A percentile compares a stretch with the other conserved stretches of the same genome.
Conservation (phyloP, 805 yeast species). For the Tetrapisispora namnaoensis region DNA sequence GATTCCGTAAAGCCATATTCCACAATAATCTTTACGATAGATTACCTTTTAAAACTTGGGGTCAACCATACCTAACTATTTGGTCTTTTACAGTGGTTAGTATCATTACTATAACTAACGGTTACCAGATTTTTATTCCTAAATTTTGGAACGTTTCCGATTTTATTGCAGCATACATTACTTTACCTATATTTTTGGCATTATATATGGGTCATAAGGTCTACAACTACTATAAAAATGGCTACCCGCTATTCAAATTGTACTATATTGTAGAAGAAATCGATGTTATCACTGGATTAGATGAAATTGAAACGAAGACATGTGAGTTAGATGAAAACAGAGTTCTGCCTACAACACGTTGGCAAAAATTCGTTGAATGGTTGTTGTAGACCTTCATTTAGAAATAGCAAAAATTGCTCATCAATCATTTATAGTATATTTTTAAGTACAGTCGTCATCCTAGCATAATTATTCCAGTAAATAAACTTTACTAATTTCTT, state of each 20-base stretch:
- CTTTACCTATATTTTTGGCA: conserved; percentile 35
- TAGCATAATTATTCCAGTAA: too few relatives aligned
- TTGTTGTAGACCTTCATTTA: conserved; percentile 7
- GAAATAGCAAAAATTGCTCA: too few relatives aligned
- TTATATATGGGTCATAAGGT: conserved; percentile 51
- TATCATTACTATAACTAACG: conserved; percentile 58
- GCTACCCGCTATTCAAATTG: conserved; percentile 20
- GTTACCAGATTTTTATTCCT: conserved; percentile 54
- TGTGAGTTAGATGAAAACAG: conserved; percentile 22
- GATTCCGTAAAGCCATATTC: conserved; percentile 56
- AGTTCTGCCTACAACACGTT: conserved; percentile 11
- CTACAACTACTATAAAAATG: conserved; percentile 30
- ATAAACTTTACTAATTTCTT: too few relatives aligned
- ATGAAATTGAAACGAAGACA: conserved; percentile 47
- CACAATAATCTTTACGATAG: conserved; percentile 45
- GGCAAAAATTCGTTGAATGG: conserved; percentile 17
- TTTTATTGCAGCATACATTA: conserved; percentile 65
- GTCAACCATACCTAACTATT: conserved; percentile 52
- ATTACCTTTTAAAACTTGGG: conserved; percentile 45
- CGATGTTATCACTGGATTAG: conserved; percentile 53
- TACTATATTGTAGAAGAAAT: conserved; percentile 45
- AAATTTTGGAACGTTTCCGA: conserved; percentile 41
- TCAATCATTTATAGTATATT: too few relatives aligned
- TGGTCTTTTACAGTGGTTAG: conserved; percentile 41
- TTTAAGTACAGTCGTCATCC: too few relatives aligned